phyloP scores from a whole-genome alignment of 768 basidiomycete genomes.

The Suillus americanus region DNA sequence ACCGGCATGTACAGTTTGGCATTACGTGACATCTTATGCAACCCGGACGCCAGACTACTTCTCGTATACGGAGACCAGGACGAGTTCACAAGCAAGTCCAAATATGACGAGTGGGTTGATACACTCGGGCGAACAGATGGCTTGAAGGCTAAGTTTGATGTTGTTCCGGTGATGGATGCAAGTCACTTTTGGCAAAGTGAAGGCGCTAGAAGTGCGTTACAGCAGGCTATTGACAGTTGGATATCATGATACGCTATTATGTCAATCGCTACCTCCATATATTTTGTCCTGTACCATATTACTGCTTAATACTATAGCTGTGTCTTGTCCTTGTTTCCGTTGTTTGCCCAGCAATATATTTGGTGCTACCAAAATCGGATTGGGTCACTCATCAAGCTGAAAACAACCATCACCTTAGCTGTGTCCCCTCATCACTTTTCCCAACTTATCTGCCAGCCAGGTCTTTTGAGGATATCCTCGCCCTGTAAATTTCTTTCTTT shows the following conservation, averaged over 20 bases:
- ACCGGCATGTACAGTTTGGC: slow-evolving; percentile 51
- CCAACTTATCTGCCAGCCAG: slow-evolving; percentile 8
- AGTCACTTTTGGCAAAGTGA: slow-evolving; percentile 68
- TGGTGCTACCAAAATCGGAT: slow-evolving; percentile 20
- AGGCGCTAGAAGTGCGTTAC: slow-evolving; percentile 23
- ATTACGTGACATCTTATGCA: slow-evolving; percentile 48
- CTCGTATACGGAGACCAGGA: slow-evolving; percentile 68
- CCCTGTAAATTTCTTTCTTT: slow-evolving; percentile 13
- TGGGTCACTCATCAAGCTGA: slow-evolving; percentile 6
- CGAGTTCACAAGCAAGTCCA: slow-evolving; percentile 60
- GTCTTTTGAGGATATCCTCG: slow-evolving; percentile 13
- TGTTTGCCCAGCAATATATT: neutral
- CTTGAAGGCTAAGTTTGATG: slow-evolving; percentile 25
- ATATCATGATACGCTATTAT: slow-evolving; percentile 4
- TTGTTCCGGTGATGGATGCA: slow-evolving; percentile 44
- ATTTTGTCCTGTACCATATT: neutral
- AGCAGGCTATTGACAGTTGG: slow-evolving; percentile 22
- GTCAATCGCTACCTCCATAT: neutral
- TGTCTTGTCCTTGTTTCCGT: slow-evolving; percentile 5
- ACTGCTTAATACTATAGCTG: neutral
- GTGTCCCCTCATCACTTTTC: slow-evolving; percentile 16
- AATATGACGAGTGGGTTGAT: slow-evolving; percentile 57
- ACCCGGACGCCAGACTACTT: slow-evolving; percentile 52
- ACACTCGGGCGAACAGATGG: slow-evolving; percentile 32
- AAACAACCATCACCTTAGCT: slow-evolving; percentile 22